Base-by-base conservation (phyloP, 352 stramenopile species). In the Phytophthora citricola region DNA sequence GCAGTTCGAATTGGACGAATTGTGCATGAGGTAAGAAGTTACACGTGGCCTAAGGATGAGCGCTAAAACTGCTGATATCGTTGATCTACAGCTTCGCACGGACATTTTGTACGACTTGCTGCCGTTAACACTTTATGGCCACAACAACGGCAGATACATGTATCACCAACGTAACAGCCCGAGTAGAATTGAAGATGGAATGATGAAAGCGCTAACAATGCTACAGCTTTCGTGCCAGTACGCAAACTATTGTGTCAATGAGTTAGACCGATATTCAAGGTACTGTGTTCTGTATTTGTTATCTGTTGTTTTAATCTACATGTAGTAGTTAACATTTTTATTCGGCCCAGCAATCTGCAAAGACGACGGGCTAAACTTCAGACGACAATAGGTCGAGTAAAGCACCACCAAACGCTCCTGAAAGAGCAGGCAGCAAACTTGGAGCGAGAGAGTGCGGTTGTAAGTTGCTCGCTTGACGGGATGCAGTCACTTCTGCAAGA, bases 221-320 rank as follows among this genome's bases (percentile, higher is more conserved):
- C 68, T 91, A 1, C 84, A 92, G 49, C 52, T 92, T 26, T 78
- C 84, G 2, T 90, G 82, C 15, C 84, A 92, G 52, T 92, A 92
- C 50, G 66, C 78, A n/a, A 54, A 59, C 14, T 70, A 86, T 43
- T 90, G 76, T 29, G 56, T 73, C 4, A 45, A 66, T 2, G 39
- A 63, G 8, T 66, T 92, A 6, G 58, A 87, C 10, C 54, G 55
- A 24, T 54, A 78, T 57, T 59, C 47, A 2, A 76, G 63, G 83
- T 89, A 41, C 32, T 10, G 20, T 22, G n/a, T 7, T 45, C 6
- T 29, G 1, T 20, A 8, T 44, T 17, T 50, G 31, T 4, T n/a
- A 31, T 6, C 15, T 48, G 12, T 12, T 9, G 22, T 12, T 26
- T 26, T 39, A 38, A 26, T 26, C 24, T 31, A 20, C 17, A 20